Percentiles rank a stretch among this genome's conserved stretches.
Conservation (phyloP, 2,329 filamentous ascomycete genomes). For the Sporothrix curviconia region DNA sequence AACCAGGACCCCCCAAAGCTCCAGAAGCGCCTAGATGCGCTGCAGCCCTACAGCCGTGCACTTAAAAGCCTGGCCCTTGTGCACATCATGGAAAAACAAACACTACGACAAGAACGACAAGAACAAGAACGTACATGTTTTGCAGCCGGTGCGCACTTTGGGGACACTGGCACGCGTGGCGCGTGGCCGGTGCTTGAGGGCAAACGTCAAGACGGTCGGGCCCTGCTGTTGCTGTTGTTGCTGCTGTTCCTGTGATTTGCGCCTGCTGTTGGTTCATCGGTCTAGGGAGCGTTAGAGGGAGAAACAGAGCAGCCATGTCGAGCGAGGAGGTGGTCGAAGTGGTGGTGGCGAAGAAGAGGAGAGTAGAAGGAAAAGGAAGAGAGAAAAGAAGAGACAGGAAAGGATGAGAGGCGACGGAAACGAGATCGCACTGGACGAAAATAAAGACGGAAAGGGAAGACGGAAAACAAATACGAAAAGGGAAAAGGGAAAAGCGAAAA, state of each 20-base stretch:
- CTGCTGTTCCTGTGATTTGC: not conserved
- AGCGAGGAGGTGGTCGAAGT: not conserved
- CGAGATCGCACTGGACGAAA: no score
- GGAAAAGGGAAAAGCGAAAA: no score
- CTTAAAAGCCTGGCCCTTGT: no score
- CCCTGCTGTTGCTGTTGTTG: not conserved
- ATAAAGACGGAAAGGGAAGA: no score
- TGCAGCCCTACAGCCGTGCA: not conserved
- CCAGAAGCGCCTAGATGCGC: not conserved
- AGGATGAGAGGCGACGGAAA: not conserved
- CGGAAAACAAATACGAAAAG: no score
- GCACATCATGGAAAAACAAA: not conserved
- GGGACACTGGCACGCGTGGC: conserved; percentile 26
- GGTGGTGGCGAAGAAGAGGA: not conserved
- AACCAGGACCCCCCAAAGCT: not conserved
- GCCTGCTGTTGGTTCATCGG: not conserved
- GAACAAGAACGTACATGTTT: conserved; percentile 23
- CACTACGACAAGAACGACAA: not conserved
- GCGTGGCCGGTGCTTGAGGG: conserved; percentile 26
- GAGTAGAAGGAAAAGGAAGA: not conserved
- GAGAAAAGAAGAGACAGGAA: not conserved
- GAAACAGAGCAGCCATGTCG: not conserved
- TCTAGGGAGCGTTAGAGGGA: not conserved
- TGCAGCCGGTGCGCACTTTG: conserved; percentile 24
- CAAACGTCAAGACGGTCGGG: conserved; percentile 25